Percentiles rank a stretch among this genome's conserved stretches.
These are phyloP conservation scores for Fusarium longipes DNA, from an alignment of 2,329 filamentous ascomycete species.

Conservation along the genomic window DNA sequence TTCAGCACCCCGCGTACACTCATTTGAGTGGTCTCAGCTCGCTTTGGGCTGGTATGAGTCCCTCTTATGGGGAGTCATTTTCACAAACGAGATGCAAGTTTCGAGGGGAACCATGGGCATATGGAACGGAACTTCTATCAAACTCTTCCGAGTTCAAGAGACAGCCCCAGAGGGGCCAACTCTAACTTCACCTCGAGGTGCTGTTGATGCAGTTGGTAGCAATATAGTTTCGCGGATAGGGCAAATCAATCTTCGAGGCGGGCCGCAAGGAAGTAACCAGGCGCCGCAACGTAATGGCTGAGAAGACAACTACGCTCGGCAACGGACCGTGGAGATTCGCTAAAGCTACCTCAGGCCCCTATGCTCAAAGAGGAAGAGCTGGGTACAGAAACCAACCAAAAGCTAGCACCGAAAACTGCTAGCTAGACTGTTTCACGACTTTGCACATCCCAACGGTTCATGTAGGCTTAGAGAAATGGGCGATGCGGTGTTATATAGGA, in stretches of 20 bases:
- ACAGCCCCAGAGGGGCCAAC: slow-evolving; percentile 82
- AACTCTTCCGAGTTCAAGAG: slow-evolving; percentile 90
- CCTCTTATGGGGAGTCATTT: slow-evolving; percentile 92
- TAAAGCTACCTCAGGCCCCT: slow-evolving; percentile 5
- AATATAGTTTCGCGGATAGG: slow-evolving; percentile 90
- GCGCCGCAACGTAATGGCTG: slow-evolving; percentile 33
- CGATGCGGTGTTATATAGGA: slow-evolving; percentile 4
- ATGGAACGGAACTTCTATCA: slow-evolving; percentile 92
- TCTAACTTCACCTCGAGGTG: slow-evolving; percentile 85
- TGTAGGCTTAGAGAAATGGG: slow-evolving; percentile 18
- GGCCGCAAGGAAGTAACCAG: slow-evolving; percentile 41
- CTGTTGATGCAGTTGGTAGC: slow-evolving; percentile 92
- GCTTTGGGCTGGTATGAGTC: slow-evolving; percentile 96
- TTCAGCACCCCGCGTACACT: slow-evolving; percentile 79
- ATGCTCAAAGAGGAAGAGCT: slow-evolving; percentile 12
- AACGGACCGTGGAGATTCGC: background rate
- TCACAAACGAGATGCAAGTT: slow-evolving; percentile 88
- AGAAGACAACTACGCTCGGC: slow-evolving; percentile 2
- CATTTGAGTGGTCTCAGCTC: slow-evolving; percentile 93
- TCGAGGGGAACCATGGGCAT: slow-evolving; percentile 88
- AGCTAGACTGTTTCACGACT: slow-evolving; percentile 28
- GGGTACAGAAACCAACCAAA: background rate
- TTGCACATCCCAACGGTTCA: slow-evolving; percentile 4
- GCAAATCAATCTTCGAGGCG: slow-evolving; percentile 76
- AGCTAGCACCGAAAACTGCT: slow-evolving; percentile 11